Evolutionary conservation across 1,284 basidiomycete species (phyloP).

Genomic region (Cronartium quercuum): DNA sequence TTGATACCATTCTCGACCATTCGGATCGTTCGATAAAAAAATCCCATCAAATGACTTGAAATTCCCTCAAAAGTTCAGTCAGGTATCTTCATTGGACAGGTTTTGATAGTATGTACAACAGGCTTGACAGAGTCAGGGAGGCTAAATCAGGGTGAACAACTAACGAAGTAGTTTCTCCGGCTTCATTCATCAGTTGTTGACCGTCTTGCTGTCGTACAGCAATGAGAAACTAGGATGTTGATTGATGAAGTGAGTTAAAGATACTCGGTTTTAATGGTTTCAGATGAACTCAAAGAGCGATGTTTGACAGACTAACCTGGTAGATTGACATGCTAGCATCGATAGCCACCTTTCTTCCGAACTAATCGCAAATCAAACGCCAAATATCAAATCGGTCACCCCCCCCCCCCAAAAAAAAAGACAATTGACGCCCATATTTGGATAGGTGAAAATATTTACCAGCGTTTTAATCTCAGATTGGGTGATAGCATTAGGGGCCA

Average conservation of each 20-base stretch:
- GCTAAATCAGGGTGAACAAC: constrained; percentile 39
- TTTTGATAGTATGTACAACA: constrained; percentile 1
- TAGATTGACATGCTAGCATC: constrained; percentile 62
- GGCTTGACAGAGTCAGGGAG: background rate
- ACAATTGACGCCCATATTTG: background rate
- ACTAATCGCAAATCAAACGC: constrained; percentile 48
- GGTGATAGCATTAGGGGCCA: constrained; percentile 48
- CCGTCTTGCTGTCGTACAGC: constrained; percentile 94
- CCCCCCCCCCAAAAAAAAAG: background rate
- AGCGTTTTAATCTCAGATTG: constrained; percentile 49
- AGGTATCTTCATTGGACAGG: constrained; percentile 14
- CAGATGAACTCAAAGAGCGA: background rate
- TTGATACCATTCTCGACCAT: constrained; percentile 99
- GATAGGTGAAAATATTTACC: constrained; percentile 39
- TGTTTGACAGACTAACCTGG: background rate
- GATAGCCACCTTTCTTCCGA: constrained; percentile 96
- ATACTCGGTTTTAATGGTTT: constrained; percentile 6
- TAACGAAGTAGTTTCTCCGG: constrained; percentile 84
- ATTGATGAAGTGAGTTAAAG: constrained; percentile 48
- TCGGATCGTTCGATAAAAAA: constrained; percentile 93
- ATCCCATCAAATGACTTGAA: constrained; percentile 85
- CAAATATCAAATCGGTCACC: constrained; percentile 22
- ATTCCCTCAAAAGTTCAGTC: background rate
- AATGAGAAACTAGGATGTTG: constrained; percentile 79
- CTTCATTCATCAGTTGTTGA: constrained; percentile 91